Evolutionary conservation across 2,329 filamentous ascomycete species (phyloP).

Genomic region (Fusarium burgessii): DNA sequence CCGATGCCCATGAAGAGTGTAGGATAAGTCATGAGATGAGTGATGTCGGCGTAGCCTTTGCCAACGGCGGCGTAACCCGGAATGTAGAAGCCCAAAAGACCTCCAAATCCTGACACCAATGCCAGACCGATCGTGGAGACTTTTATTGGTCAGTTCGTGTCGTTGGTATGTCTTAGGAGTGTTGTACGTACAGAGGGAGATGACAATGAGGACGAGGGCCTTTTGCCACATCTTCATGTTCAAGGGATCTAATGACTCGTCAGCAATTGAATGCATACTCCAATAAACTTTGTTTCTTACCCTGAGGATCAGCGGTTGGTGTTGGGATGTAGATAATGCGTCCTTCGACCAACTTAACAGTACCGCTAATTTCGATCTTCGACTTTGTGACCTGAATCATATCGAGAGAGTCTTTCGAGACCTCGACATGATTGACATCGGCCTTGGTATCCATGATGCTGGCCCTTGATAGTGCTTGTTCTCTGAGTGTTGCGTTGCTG

Average conservation of each 20-base stretch:
- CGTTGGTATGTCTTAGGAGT: rapidly evolving
- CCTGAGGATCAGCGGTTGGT: constrained; percentile 35
- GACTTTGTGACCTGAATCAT: constrained; percentile 32
- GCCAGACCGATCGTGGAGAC: constrained; percentile 22
- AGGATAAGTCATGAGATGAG: constrained; percentile 22
- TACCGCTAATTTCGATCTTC: constrained; percentile 38
- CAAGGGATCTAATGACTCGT: constrained; percentile 28
- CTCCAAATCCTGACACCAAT: constrained; percentile 21
- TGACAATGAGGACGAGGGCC: constrained; percentile 30
- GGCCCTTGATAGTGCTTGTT: background rate
- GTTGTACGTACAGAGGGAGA: constrained; percentile 31
- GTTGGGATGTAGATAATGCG: constrained; percentile 36
- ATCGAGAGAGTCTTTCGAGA: constrained; percentile 35
- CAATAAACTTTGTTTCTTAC: background rate
- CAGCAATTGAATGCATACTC: background rate
- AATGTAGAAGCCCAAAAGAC: constrained; percentile 20
- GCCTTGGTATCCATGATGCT: constrained; percentile 35
- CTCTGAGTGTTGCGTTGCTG: constrained; percentile 9
- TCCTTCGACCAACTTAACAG: constrained; percentile 37
- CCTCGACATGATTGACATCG: constrained; percentile 36
- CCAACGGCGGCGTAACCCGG: constrained; percentile 12
- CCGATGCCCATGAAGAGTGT: constrained; percentile 37
- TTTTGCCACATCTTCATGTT: constrained; percentile 45
- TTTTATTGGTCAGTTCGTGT: background rate
- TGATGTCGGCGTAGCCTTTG: constrained; percentile 23